These are phyloP conservation scores for Botrytis fabae DNA, from an alignment of 2,329 filamentous ascomycete genomes.

Conservation along the genomic window DNA sequence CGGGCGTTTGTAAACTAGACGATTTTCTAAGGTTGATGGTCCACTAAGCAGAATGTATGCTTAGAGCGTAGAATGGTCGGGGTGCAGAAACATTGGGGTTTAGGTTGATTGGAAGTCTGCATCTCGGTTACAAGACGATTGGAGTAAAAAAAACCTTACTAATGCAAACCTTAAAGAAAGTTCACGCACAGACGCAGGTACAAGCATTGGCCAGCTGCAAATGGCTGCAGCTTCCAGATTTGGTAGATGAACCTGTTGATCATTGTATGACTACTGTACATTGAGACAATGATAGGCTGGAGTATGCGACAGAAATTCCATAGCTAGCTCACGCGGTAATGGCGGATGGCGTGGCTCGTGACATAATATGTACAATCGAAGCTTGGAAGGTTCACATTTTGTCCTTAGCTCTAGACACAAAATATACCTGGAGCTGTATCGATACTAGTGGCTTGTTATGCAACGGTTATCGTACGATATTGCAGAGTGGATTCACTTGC, in stretches of 20 bases:
- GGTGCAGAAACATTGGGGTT: neutral
- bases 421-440: neutral
- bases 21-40: neutral
- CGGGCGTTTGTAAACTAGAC: neutral
- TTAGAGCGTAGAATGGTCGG: conserved; percentile 1
- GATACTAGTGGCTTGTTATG: neutral
- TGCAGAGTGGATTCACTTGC: neutral
- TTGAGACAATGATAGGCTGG: neutral
- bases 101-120: neutral
- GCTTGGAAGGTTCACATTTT: conserved; percentile 3
- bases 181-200: neutral
- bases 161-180: neutral
- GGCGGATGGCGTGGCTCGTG: neutral
- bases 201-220: neutral
- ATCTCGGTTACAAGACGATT: neutral
- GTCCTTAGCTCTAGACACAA: neutral
- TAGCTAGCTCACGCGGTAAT: neutral
- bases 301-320: neutral
- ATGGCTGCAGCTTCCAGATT: neutral
- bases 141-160: neutral
- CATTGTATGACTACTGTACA: neutral
- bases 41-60: neutral
- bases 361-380: neutral
- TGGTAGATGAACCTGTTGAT: neutral
- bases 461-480: neutral